Percentiles rank a stretch among this genome's conserved stretches.
These are phyloP conservation scores for Geosmithia morbida DNA, from an alignment of 2,329 filamentous ascomycete species.

Conservation along the genomic window DNA sequence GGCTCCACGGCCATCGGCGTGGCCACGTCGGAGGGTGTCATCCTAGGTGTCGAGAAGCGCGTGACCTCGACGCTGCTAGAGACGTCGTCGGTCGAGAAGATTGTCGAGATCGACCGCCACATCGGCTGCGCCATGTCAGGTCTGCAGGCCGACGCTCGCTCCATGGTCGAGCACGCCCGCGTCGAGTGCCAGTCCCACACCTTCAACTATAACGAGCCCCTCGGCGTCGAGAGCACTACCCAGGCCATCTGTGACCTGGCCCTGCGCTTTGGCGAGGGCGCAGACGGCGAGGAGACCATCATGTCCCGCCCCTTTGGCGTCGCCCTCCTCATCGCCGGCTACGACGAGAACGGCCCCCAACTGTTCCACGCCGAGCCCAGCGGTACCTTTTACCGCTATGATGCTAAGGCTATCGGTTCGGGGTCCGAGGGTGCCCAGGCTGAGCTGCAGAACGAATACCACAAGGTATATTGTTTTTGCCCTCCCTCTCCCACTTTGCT, in stretches of 20 bases:
- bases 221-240: constrained; percentile 94
- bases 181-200: constrained; percentile 95
- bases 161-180: constrained; percentile 95
- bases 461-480: constrained; percentile 44
- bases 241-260: constrained; percentile 98
- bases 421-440: constrained; percentile 96
- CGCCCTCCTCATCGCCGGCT: constrained; percentile 88
- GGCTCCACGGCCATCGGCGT: constrained; percentile 97
- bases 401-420: constrained; percentile 96
- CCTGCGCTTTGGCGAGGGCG: constrained; percentile 90
- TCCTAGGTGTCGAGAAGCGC: constrained; percentile 97
- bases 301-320: constrained; percentile 98
- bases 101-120: constrained; percentile 97
- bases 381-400: constrained; percentile 97
- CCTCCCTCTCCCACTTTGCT: not conserved
- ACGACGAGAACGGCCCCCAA: constrained; percentile 92
- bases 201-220: constrained; percentile 94
- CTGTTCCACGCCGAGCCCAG: constrained; percentile 97
- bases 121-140: constrained; percentile 99
- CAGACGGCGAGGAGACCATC: constrained; percentile 94
- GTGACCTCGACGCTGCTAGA: constrained; percentile 96
- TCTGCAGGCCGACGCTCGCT: constrained; percentile 90
- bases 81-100: constrained; percentile 97
- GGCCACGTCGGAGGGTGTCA: constrained; percentile 85
- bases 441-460: constrained; percentile 96